Evolutionary conservation across 768 basidiomycete species (phyloP).

Genomic region (Pisolithus orientalis): DNA sequence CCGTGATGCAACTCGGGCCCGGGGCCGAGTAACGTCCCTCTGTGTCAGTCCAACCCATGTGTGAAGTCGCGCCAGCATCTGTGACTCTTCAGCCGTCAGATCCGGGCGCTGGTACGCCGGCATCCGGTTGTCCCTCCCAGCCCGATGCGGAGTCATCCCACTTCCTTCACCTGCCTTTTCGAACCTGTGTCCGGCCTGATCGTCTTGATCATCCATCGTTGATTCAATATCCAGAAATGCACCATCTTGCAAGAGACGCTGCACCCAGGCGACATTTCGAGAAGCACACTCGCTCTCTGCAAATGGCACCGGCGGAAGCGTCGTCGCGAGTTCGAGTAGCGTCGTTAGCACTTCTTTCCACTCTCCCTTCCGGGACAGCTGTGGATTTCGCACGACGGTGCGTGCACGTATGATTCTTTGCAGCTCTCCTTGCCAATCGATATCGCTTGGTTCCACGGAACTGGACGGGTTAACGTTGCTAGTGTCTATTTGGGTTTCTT

Average conservation of each 20-base stretch:
- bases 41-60: constrained; percentile 47
- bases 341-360: constrained; percentile 38
- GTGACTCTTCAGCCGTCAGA: constrained; percentile 29
- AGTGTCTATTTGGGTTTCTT: background rate
- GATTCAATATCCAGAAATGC: constrained; percentile 38
- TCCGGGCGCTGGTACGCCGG: background rate
- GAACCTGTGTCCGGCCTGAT: background rate
- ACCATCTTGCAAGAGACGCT: constrained; percentile 35
- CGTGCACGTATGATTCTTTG: constrained; percentile 52
- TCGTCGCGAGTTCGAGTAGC: constrained; percentile 42
- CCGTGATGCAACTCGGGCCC: constrained; percentile 35
- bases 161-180: background rate
- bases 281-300: constrained; percentile 31
- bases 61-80: constrained; percentile 44
- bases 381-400: constrained; percentile 34
- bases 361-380: constrained; percentile 38
- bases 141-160: background rate
- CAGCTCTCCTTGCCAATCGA: constrained; percentile 51
- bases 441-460: background rate
- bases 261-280: constrained; percentile 47
- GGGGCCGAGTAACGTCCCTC: constrained; percentile 29
- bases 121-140: background rate
- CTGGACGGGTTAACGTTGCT: background rate
- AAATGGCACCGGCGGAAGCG: constrained; percentile 32
- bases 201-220: background rate